These are phyloP conservation scores for Microsporum audouinii DNA, from an alignment of 2,329 filamentous ascomycete genomes.

Conservation along the genomic window DNA sequence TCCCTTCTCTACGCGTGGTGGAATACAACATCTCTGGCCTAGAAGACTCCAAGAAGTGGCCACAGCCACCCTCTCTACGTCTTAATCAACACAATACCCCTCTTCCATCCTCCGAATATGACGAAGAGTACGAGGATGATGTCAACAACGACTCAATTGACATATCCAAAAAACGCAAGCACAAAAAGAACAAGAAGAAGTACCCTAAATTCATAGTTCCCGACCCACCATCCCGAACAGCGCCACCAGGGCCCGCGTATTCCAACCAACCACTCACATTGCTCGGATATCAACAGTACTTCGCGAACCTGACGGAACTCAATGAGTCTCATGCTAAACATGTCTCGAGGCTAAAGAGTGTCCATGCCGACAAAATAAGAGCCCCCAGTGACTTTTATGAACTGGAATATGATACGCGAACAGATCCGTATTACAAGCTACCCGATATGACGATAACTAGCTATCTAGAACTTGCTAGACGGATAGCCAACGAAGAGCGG, in stretches of 20 bases:
- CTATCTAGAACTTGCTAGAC: constrained; percentile 65
- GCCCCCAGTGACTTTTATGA: constrained; percentile 46
- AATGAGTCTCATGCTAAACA: constrained; percentile 51
- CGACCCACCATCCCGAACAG: constrained; percentile 56
- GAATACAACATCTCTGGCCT: constrained; percentile 85
- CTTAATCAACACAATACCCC: neutral
- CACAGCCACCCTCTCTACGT: neutral
- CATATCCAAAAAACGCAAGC: constrained; percentile 30
- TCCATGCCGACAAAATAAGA: constrained; percentile 25
- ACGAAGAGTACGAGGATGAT: constrained; percentile 7
- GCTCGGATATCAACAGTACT: constrained; percentile 78
- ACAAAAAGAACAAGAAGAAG: constrained; percentile 38
- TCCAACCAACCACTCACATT: constrained; percentile 70
- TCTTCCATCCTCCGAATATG: neutral
- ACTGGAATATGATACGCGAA: constrained; percentile 74
- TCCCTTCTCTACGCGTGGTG: constrained; percentile 76
- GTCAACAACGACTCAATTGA: constrained; percentile 23
- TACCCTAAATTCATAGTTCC: constrained; percentile 56
- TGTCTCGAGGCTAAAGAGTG: constrained; percentile 38
- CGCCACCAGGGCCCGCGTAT: constrained; percentile 79
- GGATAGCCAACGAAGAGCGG: constrained; percentile 46
- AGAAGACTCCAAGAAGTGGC: constrained; percentile 40
- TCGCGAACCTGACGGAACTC: constrained; percentile 80
- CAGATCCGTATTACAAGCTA: constrained; percentile 63
- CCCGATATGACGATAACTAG: constrained; percentile 75